A percentile compares a stretch with the other conserved stretches of the same genome.
phyloP scores from a whole-genome alignment of 306 rosid genomes.

The Cicer yamashitae region DNA sequence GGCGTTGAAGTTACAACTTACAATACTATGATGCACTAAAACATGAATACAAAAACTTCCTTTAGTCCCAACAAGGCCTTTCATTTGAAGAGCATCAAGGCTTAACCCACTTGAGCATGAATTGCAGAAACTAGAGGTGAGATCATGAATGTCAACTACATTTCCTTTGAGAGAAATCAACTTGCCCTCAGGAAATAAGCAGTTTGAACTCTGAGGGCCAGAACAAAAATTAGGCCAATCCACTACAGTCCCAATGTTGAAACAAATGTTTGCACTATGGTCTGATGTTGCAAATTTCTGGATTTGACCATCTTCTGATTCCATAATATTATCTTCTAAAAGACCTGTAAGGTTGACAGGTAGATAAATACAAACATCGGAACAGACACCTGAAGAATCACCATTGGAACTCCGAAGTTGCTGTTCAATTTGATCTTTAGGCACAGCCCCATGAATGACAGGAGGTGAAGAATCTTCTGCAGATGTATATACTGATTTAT shows the following conservation, averaged over 20 bases:
- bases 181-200: slow-evolving; percentile 77
- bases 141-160: slow-evolving; percentile 61
- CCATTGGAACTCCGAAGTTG: slow-evolving; percentile 37
- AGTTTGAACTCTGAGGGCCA: slow-evolving; percentile 44
- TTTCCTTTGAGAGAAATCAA: slow-evolving; percentile 63
- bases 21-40: slow-evolving; percentile 62
- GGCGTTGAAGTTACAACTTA: slow-evolving; percentile 63
- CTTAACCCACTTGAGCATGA: slow-evolving; percentile 51
- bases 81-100: slow-evolving; percentile 51
- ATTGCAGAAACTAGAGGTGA: slow-evolving; percentile 48
- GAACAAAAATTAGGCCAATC: slow-evolving; percentile 38
- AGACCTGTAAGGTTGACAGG: slow-evolving; percentile 54
- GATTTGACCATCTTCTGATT: slow-evolving; percentile 45
- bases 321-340: slow-evolving; percentile 47
- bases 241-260: slow-evolving; percentile 31
- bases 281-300: slow-evolving; percentile 50
- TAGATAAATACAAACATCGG: slow-evolving; percentile 72
- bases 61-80: slow-evolving; percentile 49
- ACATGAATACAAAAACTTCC: slow-evolving; percentile 73
- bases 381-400: slow-evolving; percentile 48
- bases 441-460: slow-evolving; percentile 42
- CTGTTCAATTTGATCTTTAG: slow-evolving; percentile 49
- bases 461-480: slow-evolving; percentile 46
- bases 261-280: slow-evolving; percentile 44
- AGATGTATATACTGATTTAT: slow-evolving; percentile 41